phyloP scores from a whole-genome alignment of 169 alveolate genomes.

The Toxoplasma gondii region DNA sequence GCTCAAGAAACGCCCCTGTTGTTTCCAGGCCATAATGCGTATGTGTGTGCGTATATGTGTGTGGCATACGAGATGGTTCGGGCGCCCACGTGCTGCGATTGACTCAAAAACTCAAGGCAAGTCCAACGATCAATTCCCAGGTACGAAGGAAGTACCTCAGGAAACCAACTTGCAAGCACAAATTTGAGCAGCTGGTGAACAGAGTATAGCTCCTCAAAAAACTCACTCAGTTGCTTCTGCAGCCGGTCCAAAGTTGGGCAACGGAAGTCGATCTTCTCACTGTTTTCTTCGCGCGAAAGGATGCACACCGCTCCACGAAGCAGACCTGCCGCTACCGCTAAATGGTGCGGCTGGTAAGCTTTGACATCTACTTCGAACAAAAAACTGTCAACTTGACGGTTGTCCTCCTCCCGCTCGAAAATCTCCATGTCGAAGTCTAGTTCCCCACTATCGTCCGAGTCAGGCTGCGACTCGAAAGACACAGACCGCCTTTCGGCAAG shows the following conservation, averaged over 20 bases:
- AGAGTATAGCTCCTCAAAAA: no score
- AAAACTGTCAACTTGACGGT: slow-evolving; percentile 12
- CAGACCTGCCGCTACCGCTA: not conserved
- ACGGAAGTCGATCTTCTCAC: not conserved
- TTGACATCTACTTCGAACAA: not conserved
- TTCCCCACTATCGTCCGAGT: not conserved
- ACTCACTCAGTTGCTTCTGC: not conserved
- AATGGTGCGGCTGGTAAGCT: not conserved
- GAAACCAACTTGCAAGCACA: no score
- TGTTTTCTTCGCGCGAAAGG: not conserved
- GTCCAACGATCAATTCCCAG: no score
- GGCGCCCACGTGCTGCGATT: no score
- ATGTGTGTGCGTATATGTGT: no score
- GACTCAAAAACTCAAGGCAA: no score
- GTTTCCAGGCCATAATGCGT: no score
- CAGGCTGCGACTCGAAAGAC: not conserved
- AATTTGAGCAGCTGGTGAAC: no score
- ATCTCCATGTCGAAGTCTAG: slow-evolving; percentile 27
- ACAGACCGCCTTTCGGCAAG: not conserved
- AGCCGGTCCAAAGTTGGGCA: slow-evolving; percentile 9
- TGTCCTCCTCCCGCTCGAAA: slow-evolving; percentile 22
- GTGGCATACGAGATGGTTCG: no score
- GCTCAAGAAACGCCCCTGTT: no score
- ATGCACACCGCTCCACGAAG: not conserved
- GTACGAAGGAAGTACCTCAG: no score